These are phyloP conservation scores for Corinectria fuckeliana DNA, from an alignment of 2,329 filamentous ascomycete genomes.

Conservation along the genomic window DNA sequence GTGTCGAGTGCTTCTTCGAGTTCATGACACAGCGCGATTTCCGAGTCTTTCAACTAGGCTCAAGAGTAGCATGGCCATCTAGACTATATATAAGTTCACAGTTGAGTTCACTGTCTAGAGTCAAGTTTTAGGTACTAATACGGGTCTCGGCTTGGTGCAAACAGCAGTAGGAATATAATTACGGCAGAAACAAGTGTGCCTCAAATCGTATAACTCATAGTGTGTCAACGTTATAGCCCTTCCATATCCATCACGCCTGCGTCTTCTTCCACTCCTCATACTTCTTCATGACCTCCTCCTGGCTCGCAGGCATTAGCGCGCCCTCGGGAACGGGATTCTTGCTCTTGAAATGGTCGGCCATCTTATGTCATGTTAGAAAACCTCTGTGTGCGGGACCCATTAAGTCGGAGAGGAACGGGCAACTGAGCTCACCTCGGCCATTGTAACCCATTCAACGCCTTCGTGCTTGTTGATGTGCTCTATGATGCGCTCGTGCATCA, in stretches of 20 bases:
- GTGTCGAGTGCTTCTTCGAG: too few species aligned
- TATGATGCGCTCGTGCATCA: conserved; percentile 73
- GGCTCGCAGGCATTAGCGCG: conserved; percentile 64
- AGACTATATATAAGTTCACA: not conserved
- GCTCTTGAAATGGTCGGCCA: conserved; percentile 74
- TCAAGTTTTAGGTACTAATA: too few species aligned
- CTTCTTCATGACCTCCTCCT: conserved; percentile 26
- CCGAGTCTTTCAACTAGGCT: not conserved
- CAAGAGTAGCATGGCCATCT: not conserved
- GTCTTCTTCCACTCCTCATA: conserved; percentile 27
- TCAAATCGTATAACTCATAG: not conserved
- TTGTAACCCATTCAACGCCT: conserved; percentile 70
- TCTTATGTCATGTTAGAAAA: conserved; percentile 37
- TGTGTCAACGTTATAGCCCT: not conserved
- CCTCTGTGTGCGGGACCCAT: not conserved
- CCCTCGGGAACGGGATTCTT: conserved; percentile 64
- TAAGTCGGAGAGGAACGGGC: too few species aligned
- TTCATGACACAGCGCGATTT: not conserved
- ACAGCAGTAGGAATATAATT: too few species aligned
- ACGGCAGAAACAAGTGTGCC: too few species aligned
- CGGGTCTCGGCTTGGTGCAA: too few species aligned
- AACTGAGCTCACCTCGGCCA: conserved; percentile 57
- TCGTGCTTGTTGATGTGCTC: conserved; percentile 70
- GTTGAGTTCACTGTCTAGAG: too few species aligned
- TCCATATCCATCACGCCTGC: not conserved